phyloP scores from a whole-genome alignment of 2,329 filamentous ascomycete genomes.

The Dactylella cylindrospora region DNA sequence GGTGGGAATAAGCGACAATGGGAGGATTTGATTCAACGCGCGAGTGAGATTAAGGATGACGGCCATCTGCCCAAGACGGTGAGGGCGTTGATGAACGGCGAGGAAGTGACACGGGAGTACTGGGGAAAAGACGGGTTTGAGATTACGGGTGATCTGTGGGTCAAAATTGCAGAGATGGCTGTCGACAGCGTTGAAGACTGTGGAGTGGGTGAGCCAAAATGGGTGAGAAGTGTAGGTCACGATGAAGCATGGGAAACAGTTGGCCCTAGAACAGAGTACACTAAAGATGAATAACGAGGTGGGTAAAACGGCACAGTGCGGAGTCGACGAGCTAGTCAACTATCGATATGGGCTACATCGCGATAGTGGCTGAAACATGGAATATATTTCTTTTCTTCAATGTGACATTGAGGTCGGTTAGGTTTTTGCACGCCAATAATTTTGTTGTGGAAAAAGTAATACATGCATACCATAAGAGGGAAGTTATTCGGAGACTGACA shows the following conservation, averaged over 20 bases:
- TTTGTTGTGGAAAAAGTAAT: no score
- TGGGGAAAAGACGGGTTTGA: slow-evolving; percentile 57
- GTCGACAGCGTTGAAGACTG: slow-evolving; percentile 55
- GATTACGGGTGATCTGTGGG: slow-evolving; percentile 63
- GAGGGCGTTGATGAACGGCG: slow-evolving; percentile 67
- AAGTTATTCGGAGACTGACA: no score
- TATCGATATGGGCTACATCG: no score
- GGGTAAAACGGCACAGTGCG: no score
- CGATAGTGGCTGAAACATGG: no score
- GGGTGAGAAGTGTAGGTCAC: slow-evolving; percentile 66
- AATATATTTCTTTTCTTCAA: no score
- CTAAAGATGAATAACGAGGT: no score
- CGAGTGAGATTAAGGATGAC: slow-evolving; percentile 65
- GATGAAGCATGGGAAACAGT: slow-evolving; percentile 65
- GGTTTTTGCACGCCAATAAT: no score
- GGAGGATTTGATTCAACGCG: slow-evolving; percentile 56
- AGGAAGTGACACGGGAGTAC: slow-evolving; percentile 57
- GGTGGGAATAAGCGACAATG: slow-evolving; percentile 51
- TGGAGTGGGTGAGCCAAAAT: slow-evolving; percentile 54
- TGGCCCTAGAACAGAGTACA: slow-evolving; percentile 44
- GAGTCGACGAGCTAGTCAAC: no score
- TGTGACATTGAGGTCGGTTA: no score
- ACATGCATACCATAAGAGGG: no score
- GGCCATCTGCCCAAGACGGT: slow-evolving; percentile 78
- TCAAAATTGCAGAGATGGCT: slow-evolving; percentile 62